A percentile compares a stretch with the other conserved stretches of the same genome.
Evolutionary conservation across 2,329 filamentous ascomycete genomes (phyloP).

Genomic region (Sporothrix humicola): DNA sequence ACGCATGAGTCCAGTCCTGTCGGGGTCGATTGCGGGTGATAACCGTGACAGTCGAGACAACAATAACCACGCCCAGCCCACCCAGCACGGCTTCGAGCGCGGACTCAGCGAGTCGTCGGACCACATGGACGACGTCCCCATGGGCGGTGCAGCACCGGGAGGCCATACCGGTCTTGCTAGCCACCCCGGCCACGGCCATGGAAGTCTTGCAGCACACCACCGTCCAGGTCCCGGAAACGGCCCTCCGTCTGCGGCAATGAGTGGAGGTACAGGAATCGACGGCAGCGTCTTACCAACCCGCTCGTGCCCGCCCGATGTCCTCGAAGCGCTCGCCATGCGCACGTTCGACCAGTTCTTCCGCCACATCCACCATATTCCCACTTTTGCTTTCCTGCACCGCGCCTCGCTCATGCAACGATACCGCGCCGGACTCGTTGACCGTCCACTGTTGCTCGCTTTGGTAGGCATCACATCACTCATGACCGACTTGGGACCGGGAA

Average conservation of each 20-base stretch:
- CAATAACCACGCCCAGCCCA: slow-evolving; percentile 7
- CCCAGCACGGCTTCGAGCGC: slow-evolving; percentile 44
- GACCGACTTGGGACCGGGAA: slow-evolving; percentile 59
- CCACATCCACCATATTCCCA: slow-evolving; percentile 64
- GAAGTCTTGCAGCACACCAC: too few relatives aligned
- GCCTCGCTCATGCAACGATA: slow-evolving; percentile 66
- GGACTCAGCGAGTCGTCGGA: slow-evolving; percentile 41
- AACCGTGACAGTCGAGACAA: neutral
- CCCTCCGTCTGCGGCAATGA: slow-evolving; percentile 24
- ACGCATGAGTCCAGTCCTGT: slow-evolving; percentile 35
- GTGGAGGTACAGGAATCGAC: slow-evolving; percentile 22
- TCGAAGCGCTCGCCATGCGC: slow-evolving; percentile 57
- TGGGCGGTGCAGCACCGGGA: slow-evolving; percentile 12
- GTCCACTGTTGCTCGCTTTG: slow-evolving; percentile 58
- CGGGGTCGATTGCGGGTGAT: slow-evolving; percentile 25
- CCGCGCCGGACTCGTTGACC: slow-evolving; percentile 62
- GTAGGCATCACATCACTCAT: slow-evolving; percentile 63
- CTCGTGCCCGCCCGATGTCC: slow-evolving; percentile 47
- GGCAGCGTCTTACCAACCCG: neutral
- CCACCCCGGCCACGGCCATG: neutral
- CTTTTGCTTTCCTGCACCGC: slow-evolving; percentile 64
- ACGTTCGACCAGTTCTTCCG: slow-evolving; percentile 64
- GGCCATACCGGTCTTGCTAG: neutral
- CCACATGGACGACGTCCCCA: slow-evolving; percentile 27
- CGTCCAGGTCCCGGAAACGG: neutral